Percentiles rank a stretch among this genome's conserved stretches.
Conservation (phyloP, 495 filamentous ascomycete genomes). For the Aspergillus indologenus region DNA sequence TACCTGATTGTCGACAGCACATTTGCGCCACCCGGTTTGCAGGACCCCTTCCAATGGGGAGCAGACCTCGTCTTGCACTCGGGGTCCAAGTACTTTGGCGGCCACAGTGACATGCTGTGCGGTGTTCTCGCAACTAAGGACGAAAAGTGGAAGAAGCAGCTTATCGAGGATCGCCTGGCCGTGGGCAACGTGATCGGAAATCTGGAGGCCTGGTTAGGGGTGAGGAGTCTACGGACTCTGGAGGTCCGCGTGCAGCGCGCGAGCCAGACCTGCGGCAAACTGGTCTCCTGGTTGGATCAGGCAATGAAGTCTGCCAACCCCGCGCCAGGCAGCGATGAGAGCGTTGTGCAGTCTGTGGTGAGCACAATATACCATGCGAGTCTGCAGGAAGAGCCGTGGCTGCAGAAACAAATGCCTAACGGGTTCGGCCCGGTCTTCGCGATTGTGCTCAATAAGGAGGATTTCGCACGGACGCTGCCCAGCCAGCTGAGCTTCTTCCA, state of each 20-base stretch:
- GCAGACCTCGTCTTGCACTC: conserved; percentile 80
- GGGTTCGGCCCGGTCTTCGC: conserved; percentile 81
- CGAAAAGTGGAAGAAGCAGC: conserved; percentile 46
- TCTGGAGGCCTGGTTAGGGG: conserved; percentile 80
- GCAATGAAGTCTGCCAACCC: conserved; percentile 30
- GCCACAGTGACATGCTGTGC: conserved; percentile 80
- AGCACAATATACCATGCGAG: conserved; percentile 65
- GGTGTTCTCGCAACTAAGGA: conserved; percentile 64
- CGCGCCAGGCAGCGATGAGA: conserved; percentile 23
- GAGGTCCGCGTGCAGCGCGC: conserved; percentile 70
- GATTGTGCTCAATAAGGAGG: conserved; percentile 53
- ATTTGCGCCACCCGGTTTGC: conserved; percentile 77
- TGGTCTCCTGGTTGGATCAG: conserved; percentile 65
- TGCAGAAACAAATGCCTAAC: conserved; percentile 77
- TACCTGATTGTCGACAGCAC: conserved; percentile 76
- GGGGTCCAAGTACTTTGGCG: conserved; percentile 87
- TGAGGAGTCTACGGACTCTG: conserved; percentile 73
- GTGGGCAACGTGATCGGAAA: conserved; percentile 76
- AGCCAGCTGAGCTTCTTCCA: conserved; percentile 73
- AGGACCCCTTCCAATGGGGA: conserved; percentile 71
- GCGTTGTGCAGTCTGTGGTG: conserved; percentile 47
- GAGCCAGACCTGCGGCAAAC: conserved; percentile 53
- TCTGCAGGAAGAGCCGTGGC: conserved; percentile 66
- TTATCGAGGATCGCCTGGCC: conserved; percentile 59
- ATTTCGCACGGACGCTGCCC: conserved; percentile 62